Conservation (phyloP, 2,329 filamentous ascomycete genomes). For the Fusarium luffae region DNA sequence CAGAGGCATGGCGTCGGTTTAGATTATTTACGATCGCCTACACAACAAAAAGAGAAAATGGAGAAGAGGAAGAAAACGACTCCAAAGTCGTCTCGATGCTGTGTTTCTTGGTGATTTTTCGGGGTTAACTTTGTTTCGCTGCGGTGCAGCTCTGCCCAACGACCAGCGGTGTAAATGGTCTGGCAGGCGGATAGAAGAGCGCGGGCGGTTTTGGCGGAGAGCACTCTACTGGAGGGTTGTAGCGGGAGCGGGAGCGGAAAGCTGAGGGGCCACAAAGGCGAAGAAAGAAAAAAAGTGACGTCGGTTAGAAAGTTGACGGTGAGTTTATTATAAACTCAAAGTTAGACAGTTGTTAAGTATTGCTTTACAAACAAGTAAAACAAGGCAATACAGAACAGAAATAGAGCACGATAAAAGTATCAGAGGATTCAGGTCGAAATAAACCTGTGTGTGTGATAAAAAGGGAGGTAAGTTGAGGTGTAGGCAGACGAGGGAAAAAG, state of each 20-base stretch:
- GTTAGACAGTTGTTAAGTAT: slow-evolving; percentile 13
- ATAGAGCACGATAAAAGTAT: slow-evolving; percentile 6
- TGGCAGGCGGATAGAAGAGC: slow-evolving; percentile 43
- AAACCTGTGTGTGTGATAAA: slow-evolving; percentile 43
- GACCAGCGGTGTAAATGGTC: slow-evolving; percentile 42
- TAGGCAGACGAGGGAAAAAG: slow-evolving; percentile 41
- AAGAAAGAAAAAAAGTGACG: slow-evolving; percentile 39
- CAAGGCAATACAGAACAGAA: slow-evolving; percentile 11
- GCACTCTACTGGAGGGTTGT: slow-evolving; percentile 35
- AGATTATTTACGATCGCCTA: slow-evolving; percentile 37
- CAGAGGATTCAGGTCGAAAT: slow-evolving; percentile 26
- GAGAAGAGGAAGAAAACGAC: slow-evolving; percentile 16
- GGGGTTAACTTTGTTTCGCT: slow-evolving; percentile 36
- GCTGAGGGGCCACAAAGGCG: slow-evolving; percentile 39
- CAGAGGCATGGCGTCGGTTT: slow-evolving; percentile 45
- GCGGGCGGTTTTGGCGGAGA: slow-evolving; percentile 39
- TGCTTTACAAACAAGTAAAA: slow-evolving; percentile 23
- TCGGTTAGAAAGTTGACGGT: slow-evolving; percentile 16
- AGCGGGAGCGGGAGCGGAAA: slow-evolving; percentile 43
- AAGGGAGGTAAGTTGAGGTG: slow-evolving; percentile 40
- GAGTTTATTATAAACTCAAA: slow-evolving; percentile 20
- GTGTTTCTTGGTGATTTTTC: slow-evolving; percentile 37
- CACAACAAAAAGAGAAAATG: slow-evolving; percentile 34
- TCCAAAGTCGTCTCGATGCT: slow-evolving; percentile 33
- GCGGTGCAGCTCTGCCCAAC: slow-evolving; percentile 48